Evolutionary conservation across 805 yeast genomes (phyloP), one percentile per base, ranked within the genome.

Genomic region (Dipodascopsis tothii): DNA sequence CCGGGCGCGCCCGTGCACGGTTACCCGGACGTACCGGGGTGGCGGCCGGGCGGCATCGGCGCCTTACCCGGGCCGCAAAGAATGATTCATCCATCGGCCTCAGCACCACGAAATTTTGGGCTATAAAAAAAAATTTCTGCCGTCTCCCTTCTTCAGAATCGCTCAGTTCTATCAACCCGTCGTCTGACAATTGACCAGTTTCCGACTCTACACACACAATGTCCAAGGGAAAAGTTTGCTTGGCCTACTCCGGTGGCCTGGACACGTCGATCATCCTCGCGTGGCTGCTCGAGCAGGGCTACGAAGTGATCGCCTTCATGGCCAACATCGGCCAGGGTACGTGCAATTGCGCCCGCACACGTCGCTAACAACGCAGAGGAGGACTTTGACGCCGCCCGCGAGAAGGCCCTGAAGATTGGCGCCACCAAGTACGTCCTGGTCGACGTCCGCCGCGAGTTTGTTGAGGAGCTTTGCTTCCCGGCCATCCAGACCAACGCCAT

Each of bases 151-250:
- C n/a, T n/a, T n/a, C n/a, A n/a, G n/a, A n/a, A n/a, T n/a, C n/a
- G n/a, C n/a, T n/a, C n/a, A n/a, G n/a, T n/a, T n/a, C n/a, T n/a
- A n/a, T n/a, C n/a, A n/a, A n/a, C n/a, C n/a, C n/a, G n/a, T n/a
- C n/a, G n/a, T n/a, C n/a, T n/a, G n/a, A n/a, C n/a, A n/a, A n/a
- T n/a, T n/a, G n/a, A n/a, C n/a, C n/a, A 33, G 22, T 33, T 33
- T 33, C 21, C n/a, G 14, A 16, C n/a, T 33, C 36, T 25, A 33
- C 22, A 33, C 11, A 33, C 11, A 33, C 9, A 14, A 42, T 42
- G 96, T 81, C 95, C 40, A 90, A 92, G 70, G 98, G 98, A 64
- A 90, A 90, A 73, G 98, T 92, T 67, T 92, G 98, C 77, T 78
- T 92, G 66, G 98, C 98, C 44, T 92, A 92, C 74, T 92, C 97